phyloP scores from a whole-genome alignment of 441 rosid genomes.

The Erodium texanum region DNA sequence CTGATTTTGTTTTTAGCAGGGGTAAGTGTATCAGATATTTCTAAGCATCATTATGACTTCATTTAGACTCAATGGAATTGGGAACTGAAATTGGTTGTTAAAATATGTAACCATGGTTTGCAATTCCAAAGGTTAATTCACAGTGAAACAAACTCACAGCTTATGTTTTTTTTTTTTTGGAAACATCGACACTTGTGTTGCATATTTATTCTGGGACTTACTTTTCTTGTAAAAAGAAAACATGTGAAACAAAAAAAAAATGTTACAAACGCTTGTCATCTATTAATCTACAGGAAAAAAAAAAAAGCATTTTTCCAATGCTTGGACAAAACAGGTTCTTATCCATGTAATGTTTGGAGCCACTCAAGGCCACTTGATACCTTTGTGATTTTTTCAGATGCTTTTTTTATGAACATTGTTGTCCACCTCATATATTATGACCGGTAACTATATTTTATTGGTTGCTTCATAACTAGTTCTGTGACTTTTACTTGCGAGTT shows the following conservation, averaged over 20 bases:
- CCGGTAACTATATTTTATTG: neutral
- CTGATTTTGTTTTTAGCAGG: neutral
- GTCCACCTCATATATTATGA: neutral
- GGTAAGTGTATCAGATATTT: neutral
- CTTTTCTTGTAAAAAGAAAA: neutral
- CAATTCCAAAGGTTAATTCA: conserved; percentile 1
- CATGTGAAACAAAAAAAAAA: neutral
- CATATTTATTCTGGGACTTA: neutral
- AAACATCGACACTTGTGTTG: neutral
- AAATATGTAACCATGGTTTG: neutral
- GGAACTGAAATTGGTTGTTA: neutral
- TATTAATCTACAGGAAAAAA: neutral
- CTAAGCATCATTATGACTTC: neutral
- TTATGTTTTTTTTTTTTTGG: neutral
- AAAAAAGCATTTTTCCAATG: neutral
- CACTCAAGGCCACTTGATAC: neutral
- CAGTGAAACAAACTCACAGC: neutral
- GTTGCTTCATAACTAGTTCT: neutral
- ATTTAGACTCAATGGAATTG: neutral
- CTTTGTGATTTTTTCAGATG: neutral
- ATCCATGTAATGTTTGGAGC: neutral
- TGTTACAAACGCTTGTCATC: neutral
- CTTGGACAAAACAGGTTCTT: neutral
- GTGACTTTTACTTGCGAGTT: neutral
- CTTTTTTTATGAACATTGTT: neutral